Evolutionary conservation across 805 yeast species (phyloP), one percentile per base, ranked within the genome.

Genomic region (Lipomyces sp.): DNA sequence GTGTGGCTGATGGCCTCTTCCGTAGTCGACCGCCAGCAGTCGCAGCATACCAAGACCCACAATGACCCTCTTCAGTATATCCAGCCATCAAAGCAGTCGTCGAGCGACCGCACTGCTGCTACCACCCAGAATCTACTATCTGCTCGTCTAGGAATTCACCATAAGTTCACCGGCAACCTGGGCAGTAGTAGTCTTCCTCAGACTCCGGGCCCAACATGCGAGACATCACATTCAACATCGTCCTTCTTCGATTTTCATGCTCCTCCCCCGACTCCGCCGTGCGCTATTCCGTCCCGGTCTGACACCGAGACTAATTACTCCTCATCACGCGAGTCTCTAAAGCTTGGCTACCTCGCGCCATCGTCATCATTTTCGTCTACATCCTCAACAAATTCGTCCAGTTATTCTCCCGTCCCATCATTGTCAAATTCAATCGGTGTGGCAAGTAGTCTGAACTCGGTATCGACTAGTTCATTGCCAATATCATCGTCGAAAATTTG

Each of bases 311-410:
- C 48, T n/a, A 24, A 42, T 7, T 18, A 42, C 48, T 42, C 48
- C 8, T 15, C 48, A 24, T 15, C 48, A 2, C 5, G 24, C n/a
- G 48, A 42, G 48, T 42, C 48, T 15, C 48, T 24, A 42, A 42
- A 15, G 48, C n/a, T 15, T 42, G 18, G 18, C 18, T 7, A n/a
- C 8, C 54, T 51, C 32, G 34, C 34, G 34, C 54, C 54, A 1
- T 29, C 54, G 13, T 13, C 54, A 8, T 51, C 54, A n/a, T 51
- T 51, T 5, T 57, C 59, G 29, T 24, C 45, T n/a, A 32, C 59
- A 15, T 57, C 59, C 4, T 57, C 59, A 51, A 24, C 24, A 24
- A 57, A 42, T 10, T 57, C 59, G 59, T 57, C 59, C 24, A n/a
- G 13, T 4, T 29, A 51, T 29, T 51, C 53, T 1, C 4, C 54